Percentiles rank a stretch among this genome's conserved stretches.
These are phyloP conservation scores for Caryopteris hybrid DNA, from an alignment of 305 asterid species.

Conservation along the genomic window DNA sequence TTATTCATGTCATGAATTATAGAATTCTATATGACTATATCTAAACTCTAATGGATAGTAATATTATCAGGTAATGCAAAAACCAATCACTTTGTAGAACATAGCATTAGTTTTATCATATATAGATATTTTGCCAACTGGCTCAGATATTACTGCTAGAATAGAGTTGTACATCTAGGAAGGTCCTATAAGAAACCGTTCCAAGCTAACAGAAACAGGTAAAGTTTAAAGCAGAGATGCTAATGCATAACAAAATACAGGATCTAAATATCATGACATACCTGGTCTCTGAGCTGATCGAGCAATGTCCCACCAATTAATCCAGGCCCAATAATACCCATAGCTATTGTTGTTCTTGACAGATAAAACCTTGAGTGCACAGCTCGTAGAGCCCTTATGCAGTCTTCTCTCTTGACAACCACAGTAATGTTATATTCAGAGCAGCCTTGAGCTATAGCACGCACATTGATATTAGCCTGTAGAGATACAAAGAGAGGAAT, in stretches of 20 bases:
- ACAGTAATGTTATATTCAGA: slow-evolving; percentile 92
- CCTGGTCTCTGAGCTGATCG: slow-evolving; percentile 97
- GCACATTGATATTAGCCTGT: slow-evolving; percentile 94
- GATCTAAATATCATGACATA: slow-evolving; percentile 14
- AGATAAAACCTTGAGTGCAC: slow-evolving; percentile 95
- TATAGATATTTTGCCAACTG: neutral
- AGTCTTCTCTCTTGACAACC: slow-evolving; percentile 84
- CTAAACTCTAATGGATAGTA: too few relatives aligned
- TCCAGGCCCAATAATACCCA: slow-evolving; percentile 98
- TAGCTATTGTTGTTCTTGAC: slow-evolving; percentile 84
- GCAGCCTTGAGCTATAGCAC: slow-evolving; percentile 99
- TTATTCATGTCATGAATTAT: neutral
- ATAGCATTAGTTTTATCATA: neutral
- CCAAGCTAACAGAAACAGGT: neutral
- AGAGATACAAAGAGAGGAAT: too few relatives aligned
- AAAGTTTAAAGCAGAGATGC: neutral
- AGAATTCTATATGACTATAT: too few relatives aligned
- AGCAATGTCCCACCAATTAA: slow-evolving; percentile 92
- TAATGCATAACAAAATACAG: neutral
- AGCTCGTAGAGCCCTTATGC: slow-evolving; percentile 90
- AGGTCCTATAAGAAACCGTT: too few relatives aligned
- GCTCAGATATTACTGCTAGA: neutral
- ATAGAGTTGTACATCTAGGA: too few relatives aligned
- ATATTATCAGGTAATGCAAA: neutral
- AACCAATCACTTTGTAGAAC: neutral